These are phyloP conservation scores for Thraustochytrium striatum DNA, from an alignment of 352 stramenopile genomes.

Conservation along the genomic window DNA sequence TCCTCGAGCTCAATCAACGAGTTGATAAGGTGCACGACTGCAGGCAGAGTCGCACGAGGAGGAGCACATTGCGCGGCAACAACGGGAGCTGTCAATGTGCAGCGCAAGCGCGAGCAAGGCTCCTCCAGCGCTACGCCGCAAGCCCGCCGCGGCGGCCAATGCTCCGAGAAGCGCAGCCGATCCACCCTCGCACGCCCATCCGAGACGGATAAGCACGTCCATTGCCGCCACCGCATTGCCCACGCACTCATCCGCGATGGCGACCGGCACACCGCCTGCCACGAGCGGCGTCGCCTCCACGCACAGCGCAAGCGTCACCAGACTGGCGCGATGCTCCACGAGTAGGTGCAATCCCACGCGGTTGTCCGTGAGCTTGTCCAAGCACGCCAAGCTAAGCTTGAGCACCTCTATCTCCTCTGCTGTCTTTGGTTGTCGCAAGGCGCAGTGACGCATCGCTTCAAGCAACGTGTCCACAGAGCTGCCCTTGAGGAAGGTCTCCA, in stretches of 20 bases:
- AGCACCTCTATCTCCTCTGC: slow-evolving; percentile 11
- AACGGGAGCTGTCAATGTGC: not conserved
- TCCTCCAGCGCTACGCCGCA: not conserved
- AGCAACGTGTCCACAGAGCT: slow-evolving; percentile 11
- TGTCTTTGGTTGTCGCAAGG: not conserved
- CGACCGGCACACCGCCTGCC: not conserved
- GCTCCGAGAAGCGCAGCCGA: not conserved
- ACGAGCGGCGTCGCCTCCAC: not conserved
- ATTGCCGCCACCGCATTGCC: not conserved
- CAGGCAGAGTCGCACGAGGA: slow-evolving; percentile 24
- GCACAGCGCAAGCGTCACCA: slow-evolving; percentile 4
- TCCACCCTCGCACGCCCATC: not conserved
- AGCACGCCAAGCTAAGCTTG: not conserved
- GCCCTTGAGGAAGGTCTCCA: not conserved
- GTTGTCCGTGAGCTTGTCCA: slow-evolving; percentile 16
- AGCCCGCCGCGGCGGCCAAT: not conserved
- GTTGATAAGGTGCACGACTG: slow-evolving; percentile 2
- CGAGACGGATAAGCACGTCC: not conserved
- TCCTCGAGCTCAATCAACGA: slow-evolving; percentile 41
- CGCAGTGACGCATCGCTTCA: slow-evolving; percentile 4
- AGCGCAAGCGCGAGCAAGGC: not conserved
- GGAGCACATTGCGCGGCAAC: not conserved
- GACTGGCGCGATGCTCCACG: not conserved
- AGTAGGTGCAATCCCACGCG: not conserved
- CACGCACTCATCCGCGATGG: not conserved